Conservation (phyloP, 2,329 filamentous ascomycete genomes). For the Ophiocordyceps camponoti-leonardi region DNA sequence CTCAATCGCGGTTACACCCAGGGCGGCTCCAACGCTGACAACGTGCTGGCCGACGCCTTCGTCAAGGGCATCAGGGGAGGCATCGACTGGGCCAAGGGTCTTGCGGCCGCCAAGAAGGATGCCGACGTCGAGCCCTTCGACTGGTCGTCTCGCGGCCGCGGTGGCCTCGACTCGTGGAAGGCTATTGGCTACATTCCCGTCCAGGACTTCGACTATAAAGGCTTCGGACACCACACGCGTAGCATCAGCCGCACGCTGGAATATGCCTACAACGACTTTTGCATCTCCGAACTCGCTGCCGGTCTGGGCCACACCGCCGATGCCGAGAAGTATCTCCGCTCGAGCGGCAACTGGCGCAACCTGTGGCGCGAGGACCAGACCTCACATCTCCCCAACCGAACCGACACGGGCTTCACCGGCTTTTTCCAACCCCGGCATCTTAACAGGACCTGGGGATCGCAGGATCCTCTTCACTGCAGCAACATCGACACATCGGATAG, state of each 20-base stretch:
- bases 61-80: slow-evolving; percentile 44
- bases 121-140: slow-evolving; percentile 53
- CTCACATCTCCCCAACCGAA: slow-evolving; percentile 33
- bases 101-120: slow-evolving; percentile 55
- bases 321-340: slow-evolving; percentile 38
- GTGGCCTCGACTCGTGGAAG: slow-evolving; percentile 58
- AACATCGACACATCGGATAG: slow-evolving; percentile 30
- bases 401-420: slow-evolving; percentile 46
- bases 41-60: slow-evolving; percentile 49
- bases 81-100: slow-evolving; percentile 50
- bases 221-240: slow-evolving; percentile 52
- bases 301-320: slow-evolving; percentile 36
- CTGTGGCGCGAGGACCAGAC: slow-evolving; percentile 43
- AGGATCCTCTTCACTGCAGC: slow-evolving; percentile 49
- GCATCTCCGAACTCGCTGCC: slow-evolving; percentile 44
- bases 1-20: slow-evolving; percentile 58
- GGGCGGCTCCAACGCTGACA: slow-evolving; percentile 59
- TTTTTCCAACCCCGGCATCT: slow-evolving; percentile 54
- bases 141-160: slow-evolving; percentile 54
- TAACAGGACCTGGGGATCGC: slow-evolving; percentile 51
- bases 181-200: slow-evolving; percentile 52
- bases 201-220: slow-evolving; percentile 47
- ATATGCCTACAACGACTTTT: slow-evolving; percentile 65
- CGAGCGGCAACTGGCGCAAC: slow-evolving; percentile 50
- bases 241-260: slow-evolving; percentile 58